These are phyloP conservation scores for Phytophthora meadii DNA, from an alignment of 352 stramenopile genomes.

Conservation along the genomic window DNA sequence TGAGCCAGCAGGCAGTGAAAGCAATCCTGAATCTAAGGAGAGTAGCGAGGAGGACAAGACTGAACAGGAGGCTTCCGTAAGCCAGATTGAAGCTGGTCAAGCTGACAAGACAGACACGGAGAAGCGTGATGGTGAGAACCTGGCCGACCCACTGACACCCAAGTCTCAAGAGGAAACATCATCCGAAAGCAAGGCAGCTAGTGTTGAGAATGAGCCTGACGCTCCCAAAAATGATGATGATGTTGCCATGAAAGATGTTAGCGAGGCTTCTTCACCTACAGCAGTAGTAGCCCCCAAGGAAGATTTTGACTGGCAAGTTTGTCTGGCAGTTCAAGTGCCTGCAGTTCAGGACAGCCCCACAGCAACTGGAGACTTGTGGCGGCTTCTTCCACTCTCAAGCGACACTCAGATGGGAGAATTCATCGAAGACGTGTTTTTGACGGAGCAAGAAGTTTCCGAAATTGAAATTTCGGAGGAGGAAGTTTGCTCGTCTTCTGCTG, in stretches of 20 bases:
- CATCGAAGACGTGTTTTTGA: conserved; percentile 60
- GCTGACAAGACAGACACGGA: background rate
- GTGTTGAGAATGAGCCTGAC: conserved; percentile 17
- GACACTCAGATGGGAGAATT: conserved; percentile 59
- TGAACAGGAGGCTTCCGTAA: background rate
- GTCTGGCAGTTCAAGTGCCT: conserved; percentile 45
- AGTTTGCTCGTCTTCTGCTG: conserved; percentile 50
- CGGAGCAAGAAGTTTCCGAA: conserved; percentile 59
- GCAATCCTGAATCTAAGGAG: background rate
- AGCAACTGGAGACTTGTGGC: conserved; percentile 46
- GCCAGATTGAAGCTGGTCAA: conserved; percentile 2
- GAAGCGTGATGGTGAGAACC: conserved; percentile 9
- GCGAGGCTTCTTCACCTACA: conserved; percentile 7
- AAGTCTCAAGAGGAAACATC: conserved; percentile 10
- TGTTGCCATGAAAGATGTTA: conserved; percentile 26
- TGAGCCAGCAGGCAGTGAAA: conserved; percentile 2
- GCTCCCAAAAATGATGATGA: conserved; percentile 18
- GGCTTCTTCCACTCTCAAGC: conserved; percentile 61
- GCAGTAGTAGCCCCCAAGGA: conserved; percentile 24
- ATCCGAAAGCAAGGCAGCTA: conserved; percentile 14
- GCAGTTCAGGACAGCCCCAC: conserved; percentile 9
- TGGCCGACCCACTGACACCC: conserved; percentile 4
- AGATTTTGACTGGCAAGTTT: conserved; percentile 57
- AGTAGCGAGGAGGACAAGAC: conserved; percentile 5
- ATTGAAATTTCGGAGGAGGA: conserved; percentile 76